A percentile compares a stretch with the other conserved stretches of the same genome.
These are phyloP conservation scores for Oxytropis ochrocephala DNA, from an alignment of 306 rosid genomes.

Conservation along the genomic window DNA sequence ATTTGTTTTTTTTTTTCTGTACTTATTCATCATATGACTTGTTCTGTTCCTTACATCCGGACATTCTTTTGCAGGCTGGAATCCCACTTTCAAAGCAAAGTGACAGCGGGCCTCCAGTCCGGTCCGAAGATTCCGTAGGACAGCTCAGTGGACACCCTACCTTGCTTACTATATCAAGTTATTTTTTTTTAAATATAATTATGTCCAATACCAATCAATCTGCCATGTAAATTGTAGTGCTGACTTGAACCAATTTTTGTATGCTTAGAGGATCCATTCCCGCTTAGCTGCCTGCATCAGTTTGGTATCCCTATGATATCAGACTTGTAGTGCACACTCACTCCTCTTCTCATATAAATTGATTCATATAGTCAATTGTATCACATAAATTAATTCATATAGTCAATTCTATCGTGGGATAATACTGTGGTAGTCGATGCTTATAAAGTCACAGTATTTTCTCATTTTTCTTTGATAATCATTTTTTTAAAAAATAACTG, in stretches of 20 bases:
- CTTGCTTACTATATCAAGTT: neutral
- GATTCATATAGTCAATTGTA: neutral
- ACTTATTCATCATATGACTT: neutral
- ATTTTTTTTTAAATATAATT: neutral
- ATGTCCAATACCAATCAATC: neutral
- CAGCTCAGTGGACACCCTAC: neutral
- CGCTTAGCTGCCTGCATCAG: neutral
- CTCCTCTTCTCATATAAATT: neutral
- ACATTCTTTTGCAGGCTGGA: slow-evolving; percentile 50
- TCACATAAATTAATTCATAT: neutral
- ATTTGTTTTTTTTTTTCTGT: neutral
- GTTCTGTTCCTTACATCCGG: neutral
- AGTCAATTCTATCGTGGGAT: neutral
- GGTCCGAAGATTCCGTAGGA: slow-evolving; percentile 57
- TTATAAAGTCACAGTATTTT: neutral
- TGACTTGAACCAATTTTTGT: neutral
- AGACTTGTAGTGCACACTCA: neutral
- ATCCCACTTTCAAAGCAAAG: slow-evolving; percentile 70
- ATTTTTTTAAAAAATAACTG: neutral
- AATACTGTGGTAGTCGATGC: neutral
- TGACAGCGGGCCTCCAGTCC: slow-evolving; percentile 60
- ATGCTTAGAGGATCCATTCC: too few relatives aligned
- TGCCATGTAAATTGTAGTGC: too few relatives aligned
- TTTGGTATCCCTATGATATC: neutral
- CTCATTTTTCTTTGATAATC: neutral